A percentile compares a stretch with the other conserved stretches of the same genome.
These are phyloP conservation scores for Atalantia buxifolia DNA, from an alignment of 345 rosid genomes.

Conservation along the genomic window DNA sequence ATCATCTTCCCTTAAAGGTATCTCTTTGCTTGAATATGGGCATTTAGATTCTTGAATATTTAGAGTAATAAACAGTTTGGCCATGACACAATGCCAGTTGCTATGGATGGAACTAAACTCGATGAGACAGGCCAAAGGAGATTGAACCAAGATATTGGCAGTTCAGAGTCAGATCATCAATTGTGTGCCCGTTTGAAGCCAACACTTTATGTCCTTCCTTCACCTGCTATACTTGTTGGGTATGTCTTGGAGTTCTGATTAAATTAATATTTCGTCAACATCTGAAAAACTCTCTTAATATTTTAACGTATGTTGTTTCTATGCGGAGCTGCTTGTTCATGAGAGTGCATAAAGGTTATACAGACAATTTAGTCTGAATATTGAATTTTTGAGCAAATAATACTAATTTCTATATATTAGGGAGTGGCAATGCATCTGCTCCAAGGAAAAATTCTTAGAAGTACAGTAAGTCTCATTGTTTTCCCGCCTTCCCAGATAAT, in stretches of 20 bases:
- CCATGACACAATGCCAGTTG: constrained; percentile 32
- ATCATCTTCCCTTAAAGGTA: constrained; percentile 58
- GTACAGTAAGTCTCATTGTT: background rate
- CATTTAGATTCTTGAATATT: constrained; percentile 12
- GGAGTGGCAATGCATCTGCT: background rate
- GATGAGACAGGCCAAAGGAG: constrained; percentile 75
- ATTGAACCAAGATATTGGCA: constrained; percentile 54
- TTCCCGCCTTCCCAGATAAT: background rate
- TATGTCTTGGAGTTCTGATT: constrained; percentile 26
- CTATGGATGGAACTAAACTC: constrained; percentile 56
- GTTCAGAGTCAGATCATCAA: constrained; percentile 66
- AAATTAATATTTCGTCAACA: background rate
- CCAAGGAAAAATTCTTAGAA: background rate
- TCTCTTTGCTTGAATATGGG: constrained; percentile 1
- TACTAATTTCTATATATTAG: background rate
- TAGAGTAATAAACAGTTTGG: constrained; percentile 5
- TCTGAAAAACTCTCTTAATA: background rate
- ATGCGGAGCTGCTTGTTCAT: background rate
- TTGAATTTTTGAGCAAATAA: background rate
- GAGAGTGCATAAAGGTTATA: background rate
- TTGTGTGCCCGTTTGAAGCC: constrained; percentile 50
- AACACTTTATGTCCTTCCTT: constrained; percentile 77
- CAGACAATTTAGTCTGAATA: background rate
- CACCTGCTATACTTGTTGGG: constrained; percentile 97
- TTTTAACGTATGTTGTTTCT: background rate